These are phyloP conservation scores for Fusarium globosum DNA, from an alignment of 2,329 filamentous ascomycete species.

Conservation along the genomic window DNA sequence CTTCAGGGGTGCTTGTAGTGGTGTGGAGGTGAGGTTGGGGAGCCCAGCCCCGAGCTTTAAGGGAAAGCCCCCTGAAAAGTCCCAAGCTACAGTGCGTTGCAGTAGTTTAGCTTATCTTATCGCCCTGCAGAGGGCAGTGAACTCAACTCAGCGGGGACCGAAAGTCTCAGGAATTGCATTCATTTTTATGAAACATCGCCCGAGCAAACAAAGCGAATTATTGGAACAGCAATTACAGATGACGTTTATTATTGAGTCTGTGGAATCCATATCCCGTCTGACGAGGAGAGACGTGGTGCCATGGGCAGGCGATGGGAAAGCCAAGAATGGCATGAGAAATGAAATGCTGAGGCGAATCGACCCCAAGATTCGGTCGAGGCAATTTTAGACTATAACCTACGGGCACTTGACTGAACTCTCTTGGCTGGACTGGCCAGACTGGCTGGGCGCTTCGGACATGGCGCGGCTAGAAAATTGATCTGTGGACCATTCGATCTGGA, in stretches of 20 bases:
- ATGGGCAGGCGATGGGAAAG: constrained; percentile 14
- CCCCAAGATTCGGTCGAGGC: constrained; percentile 7
- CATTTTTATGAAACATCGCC: constrained; percentile 38
- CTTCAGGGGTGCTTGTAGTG: constrained; percentile 32
- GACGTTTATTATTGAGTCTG: background rate
- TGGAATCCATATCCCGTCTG: constrained; percentile 9
- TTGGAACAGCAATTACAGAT: constrained; percentile 26
- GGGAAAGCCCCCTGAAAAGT: constrained; percentile 21
- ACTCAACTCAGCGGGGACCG: constrained; percentile 2
- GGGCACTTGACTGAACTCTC: background rate
- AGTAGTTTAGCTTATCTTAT: constrained; percentile 35
- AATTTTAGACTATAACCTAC: background rate
- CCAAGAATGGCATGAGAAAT: constrained; percentile 27
- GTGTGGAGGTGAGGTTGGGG: constrained; percentile 36
- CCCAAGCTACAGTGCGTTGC: constrained; percentile 29
- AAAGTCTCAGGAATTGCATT: constrained; percentile 26
- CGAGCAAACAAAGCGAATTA: constrained; percentile 24
- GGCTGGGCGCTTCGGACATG: constrained; percentile 26
- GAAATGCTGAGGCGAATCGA: constrained; percentile 9
- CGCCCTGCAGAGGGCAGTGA: constrained; percentile 20
- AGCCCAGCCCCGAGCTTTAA: constrained; percentile 15
- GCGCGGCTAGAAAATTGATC: constrained; percentile 30
- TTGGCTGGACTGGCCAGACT: constrained; percentile 5
- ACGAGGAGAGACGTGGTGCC: constrained; percentile 11
- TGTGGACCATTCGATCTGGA: constrained; percentile 19